Base-by-base conservation (phyloP, 2,329 filamentous ascomycete genomes). In the Epichloe amarillans region DNA sequence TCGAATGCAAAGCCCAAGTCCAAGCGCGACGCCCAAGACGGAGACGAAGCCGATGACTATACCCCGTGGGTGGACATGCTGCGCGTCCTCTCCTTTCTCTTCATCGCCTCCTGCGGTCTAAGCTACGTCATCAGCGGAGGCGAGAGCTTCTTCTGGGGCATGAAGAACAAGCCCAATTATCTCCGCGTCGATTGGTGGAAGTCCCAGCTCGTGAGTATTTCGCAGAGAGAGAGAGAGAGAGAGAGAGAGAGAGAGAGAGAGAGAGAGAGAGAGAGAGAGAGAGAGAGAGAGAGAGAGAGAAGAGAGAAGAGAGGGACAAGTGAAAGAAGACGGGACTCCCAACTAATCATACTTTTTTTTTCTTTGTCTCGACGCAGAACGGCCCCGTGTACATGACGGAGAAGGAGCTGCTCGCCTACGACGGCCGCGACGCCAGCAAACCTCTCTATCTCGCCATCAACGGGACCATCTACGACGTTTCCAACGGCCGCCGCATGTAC, bases 361-460 rank as follows among this genome's bases (percentile, higher is more conserved):
- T 26, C 8, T 2, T 26, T 26, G 3, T 14, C 17, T 33, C 38
- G 23, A 46, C 10, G 50, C 57, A 81, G 76, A 62, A 66, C 53
- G 74, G 74, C 2, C 86, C 88, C 14, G 55, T 86, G 47, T 71
- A 77, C 63, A 75, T 97, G 39, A 95, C 88, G 1, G 84, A 86
- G 51, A 72, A 74, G 19, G 75, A 96, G 65, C 82, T 98, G 46
- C 66, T 77, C 44, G 65, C 72, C 47, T 94, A 86, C 74, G 83
- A 95, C 69, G 94, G 93, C 69, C 76, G 72, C 52, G 82, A 95
- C 67, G 72, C 82, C 10, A 66, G 69, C 7, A 81, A 84, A 53
- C 93, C 93, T 6, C 80, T 97, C 65, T 95, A 95, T 72, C 78
- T 98, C 51, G 88, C 89, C 55, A 82, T 98, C 61, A 91, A 93